A percentile compares a stretch with the other conserved stretches of the same genome.
These are phyloP conservation scores for Gracilaria domingensis DNA, from an alignment of 23 red algal species.

Conservation along the genomic window DNA sequence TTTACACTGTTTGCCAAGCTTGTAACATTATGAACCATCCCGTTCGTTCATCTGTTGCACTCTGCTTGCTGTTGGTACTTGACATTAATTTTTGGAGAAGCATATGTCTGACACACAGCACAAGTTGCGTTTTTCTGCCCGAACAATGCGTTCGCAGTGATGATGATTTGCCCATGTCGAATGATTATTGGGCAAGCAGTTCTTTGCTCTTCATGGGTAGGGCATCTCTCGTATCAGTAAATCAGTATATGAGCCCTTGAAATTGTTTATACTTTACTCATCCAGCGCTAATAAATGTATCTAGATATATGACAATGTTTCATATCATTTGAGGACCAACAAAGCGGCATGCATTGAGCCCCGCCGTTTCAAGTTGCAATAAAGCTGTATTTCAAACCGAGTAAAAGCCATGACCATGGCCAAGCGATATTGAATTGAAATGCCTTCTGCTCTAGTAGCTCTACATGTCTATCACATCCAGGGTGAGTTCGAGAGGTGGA, in stretches of 20 bases:
- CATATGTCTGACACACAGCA: background rate
- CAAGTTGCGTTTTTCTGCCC: background rate
- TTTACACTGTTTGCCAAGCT: background rate
- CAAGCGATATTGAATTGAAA: background rate
- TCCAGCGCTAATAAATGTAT: too few relatives aligned
- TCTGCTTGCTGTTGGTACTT: background rate
- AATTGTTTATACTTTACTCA: too few relatives aligned
- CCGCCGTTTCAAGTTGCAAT: too few relatives aligned
- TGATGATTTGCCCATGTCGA: background rate
- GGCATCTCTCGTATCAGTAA: too few relatives aligned
- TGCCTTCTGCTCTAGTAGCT: background rate
- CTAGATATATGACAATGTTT: too few relatives aligned
- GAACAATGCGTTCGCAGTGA: background rate
- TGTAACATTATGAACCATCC: background rate
- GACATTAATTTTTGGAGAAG: too few relatives aligned
- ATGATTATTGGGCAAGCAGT: background rate
- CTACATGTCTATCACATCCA: too few relatives aligned
- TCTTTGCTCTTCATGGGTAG: background rate
- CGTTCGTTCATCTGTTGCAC: background rate
- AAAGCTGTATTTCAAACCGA: too few relatives aligned
- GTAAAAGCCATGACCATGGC: background rate
- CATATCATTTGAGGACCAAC: too few relatives aligned
- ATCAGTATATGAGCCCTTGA: too few relatives aligned
- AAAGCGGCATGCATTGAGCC: too few relatives aligned
- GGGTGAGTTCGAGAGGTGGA: background rate